These are phyloP conservation scores for Phlyctochytrium planicorne DNA, from an alignment of 192 early-diverging fungal species.

Conservation along the genomic window DNA sequence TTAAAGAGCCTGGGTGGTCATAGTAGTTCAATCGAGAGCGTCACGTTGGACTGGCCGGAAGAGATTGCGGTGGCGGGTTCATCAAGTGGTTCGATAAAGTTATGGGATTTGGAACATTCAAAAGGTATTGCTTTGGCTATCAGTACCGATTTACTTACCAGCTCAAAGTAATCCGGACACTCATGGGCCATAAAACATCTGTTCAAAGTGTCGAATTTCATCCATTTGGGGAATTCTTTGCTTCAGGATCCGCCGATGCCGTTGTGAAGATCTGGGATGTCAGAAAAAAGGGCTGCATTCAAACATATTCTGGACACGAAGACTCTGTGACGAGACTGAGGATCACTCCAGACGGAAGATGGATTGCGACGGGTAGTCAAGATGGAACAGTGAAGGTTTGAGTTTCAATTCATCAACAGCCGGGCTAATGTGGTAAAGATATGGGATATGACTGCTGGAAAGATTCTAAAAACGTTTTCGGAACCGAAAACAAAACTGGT, in stretches of 20 bases:
- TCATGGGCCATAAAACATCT: conserved; percentile 49
- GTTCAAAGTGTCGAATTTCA: conserved; percentile 56
- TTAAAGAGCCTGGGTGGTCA: conserved; percentile 46
- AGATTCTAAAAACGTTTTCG: conserved; percentile 41
- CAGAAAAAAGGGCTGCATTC: conserved; percentile 59
- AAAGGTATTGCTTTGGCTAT: conserved; percentile 44
- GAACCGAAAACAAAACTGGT: conserved; percentile 39
- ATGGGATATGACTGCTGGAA: conserved; percentile 63
- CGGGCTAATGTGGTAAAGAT: conserved; percentile 32
- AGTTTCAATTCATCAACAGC: background rate
- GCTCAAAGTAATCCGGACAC: conserved; percentile 48
- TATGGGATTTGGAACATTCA: conserved; percentile 62
- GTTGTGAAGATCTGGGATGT: conserved; percentile 66
- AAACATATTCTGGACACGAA: conserved; percentile 51
- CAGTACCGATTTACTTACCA: background rate
- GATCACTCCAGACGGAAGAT: conserved; percentile 63
- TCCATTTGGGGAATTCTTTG: conserved; percentile 69
- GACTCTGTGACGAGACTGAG: conserved; percentile 34
- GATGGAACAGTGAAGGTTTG: conserved; percentile 51
- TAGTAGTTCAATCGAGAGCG: conserved; percentile 43
- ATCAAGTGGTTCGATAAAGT: conserved; percentile 49
- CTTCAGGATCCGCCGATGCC: conserved; percentile 53
- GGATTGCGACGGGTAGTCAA: conserved; percentile 52
- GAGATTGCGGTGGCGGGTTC: conserved; percentile 59
- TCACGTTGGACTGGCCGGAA: conserved; percentile 61